phyloP scores from a whole-genome alignment of 345 rosid genomes.

The Pseudoturritis turrita region DNA sequence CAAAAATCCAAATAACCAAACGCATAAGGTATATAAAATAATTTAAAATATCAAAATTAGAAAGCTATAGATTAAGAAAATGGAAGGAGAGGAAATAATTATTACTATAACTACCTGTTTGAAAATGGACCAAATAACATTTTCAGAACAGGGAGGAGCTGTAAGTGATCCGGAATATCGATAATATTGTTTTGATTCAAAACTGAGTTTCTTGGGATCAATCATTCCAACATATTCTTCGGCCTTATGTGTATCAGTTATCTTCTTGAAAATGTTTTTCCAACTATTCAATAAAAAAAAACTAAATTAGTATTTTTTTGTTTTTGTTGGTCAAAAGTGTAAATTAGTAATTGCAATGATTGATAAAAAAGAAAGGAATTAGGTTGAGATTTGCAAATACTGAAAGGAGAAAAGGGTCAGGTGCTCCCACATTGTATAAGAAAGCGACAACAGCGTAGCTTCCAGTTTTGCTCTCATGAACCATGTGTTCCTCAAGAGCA shows the following conservation, averaged over 20 bases:
- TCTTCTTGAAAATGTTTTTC: conserved; percentile 29
- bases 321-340: neutral
- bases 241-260: conserved; percentile 22
- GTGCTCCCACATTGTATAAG: conserved; percentile 46
- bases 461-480: conserved; percentile 40
- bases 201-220: conserved; percentile 41
- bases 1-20: no score
- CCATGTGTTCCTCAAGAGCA: conserved; percentile 68
- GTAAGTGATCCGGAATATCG: conserved; percentile 87
- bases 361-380: neutral
- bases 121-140: conserved; percentile 59
- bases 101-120: conserved; percentile 37
- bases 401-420: conserved; percentile 52
- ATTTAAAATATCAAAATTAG: neutral
- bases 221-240: conserved; percentile 39
- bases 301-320: neutral
- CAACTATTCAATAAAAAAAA: conserved; percentile 30
- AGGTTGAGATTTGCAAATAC: conserved; percentile 26
- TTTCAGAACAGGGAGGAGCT: conserved; percentile 74
- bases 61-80: neutral
- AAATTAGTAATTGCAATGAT: neutral
- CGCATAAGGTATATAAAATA: neutral
- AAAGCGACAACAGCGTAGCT: conserved; percentile 44
- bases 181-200: conserved; percentile 50
- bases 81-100: neutral